Base-by-base conservation (phyloP, 352 stramenopile species). In the Pythium volutum region DNA sequence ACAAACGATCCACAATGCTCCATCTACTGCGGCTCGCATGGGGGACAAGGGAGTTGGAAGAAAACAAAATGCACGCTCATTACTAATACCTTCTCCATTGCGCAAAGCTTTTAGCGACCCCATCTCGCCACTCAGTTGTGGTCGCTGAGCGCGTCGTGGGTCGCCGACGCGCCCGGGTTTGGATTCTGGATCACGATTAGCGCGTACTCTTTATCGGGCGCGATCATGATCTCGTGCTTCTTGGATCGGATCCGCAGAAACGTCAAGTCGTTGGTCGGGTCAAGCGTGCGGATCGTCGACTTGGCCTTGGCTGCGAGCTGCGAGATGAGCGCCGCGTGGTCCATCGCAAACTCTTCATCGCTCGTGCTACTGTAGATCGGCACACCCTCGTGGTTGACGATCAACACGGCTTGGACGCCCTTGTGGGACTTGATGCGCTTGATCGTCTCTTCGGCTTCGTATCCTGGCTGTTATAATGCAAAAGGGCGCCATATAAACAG, bases 381-480 rank as follows among this genome's bases (percentile, higher is more conserved):
- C 50, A 97, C 88, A 36, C 90, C 91, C 47, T 98, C 88, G 61
- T 96, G 79, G 76, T 97, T 97, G 51, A 98, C 82, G 68, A 98
- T 97, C 26, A 98, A 76, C 41, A 98, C 89, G 15, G 84, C 87
- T 64, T 97, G 79, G 31, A 98, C 92, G 66, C 92, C 91, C 67
- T 97, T 96, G 81, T 98, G 94, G 49, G 86, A 96, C 62, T 93
- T 89, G 63, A 98, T 94, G 62, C 94, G 89, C 70, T 93, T 93
- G 61, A 98, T 91, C 18, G 89, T 98, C 70, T 98, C 91, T 75
- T 98, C 88, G n/a, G 93, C 89, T 70, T 98, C 94, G 72, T 91
- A 89, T 55, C 80, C 77, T 67, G 80, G 77, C 84, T 93, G 31
- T 79, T 54, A 5, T 12, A 83, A 18, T 55, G 51, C 29, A 33